Evolutionary conservation across 2,329 filamentous ascomycete species (phyloP).

Genomic region (Orbilia quercus): DNA sequence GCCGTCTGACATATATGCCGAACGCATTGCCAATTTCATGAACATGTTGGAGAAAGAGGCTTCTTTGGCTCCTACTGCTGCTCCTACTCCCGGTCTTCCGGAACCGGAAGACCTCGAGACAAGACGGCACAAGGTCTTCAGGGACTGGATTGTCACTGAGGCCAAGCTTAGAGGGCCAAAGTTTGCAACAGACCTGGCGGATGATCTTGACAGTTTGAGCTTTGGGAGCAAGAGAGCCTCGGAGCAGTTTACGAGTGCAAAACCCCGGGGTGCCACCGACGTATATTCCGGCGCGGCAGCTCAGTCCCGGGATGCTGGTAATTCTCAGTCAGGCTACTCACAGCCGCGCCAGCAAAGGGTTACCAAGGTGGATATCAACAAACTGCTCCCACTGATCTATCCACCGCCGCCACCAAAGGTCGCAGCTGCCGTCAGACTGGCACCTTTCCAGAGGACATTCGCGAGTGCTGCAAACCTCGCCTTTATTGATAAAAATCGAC

Average conservation of each 20-base stretch:
- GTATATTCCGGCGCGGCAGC: conserved; percentile 16
- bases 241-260: conserved; percentile 35
- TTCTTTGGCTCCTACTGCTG: conserved; percentile 36
- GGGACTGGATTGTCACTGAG: conserved; percentile 48
- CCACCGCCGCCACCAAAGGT: conserved; percentile 48
- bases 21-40: conserved; percentile 53
- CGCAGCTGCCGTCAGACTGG: conserved; percentile 36
- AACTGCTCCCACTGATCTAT: conserved; percentile 45
- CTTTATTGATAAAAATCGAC: conserved; percentile 47
- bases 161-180: conserved; percentile 51
- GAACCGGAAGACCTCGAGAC: conserved; percentile 52
- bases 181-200: conserved; percentile 48
- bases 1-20: conserved; percentile 50
- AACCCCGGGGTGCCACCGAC: conserved; percentile 37
- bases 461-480: conserved; percentile 26
- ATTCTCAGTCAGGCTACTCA: conserved; percentile 15
- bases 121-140: conserved; percentile 47
- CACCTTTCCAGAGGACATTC: conserved; percentile 49
- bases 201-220: conserved; percentile 47
- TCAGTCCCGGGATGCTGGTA: not conserved
- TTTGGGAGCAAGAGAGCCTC: conserved; percentile 51
- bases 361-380: conserved; percentile 40
- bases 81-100: conserved; percentile 32
- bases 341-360: conserved; percentile 39
- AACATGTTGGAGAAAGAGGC: conserved; percentile 54